Conservation (phyloP, 179 eudicot genomes). For the Silene vulgaris region DNA sequence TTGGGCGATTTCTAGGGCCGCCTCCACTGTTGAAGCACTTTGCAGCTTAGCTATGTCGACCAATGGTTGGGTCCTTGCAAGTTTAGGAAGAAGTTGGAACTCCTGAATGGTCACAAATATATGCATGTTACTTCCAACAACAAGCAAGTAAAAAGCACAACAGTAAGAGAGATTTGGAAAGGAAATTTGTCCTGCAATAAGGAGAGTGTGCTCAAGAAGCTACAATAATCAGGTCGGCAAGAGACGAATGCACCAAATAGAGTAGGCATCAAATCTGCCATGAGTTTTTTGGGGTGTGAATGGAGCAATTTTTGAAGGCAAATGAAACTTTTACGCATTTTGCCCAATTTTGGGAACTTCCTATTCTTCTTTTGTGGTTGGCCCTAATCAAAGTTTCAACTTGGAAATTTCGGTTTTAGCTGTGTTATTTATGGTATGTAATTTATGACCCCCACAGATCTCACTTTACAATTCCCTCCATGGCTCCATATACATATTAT, state of each 20-base stretch:
- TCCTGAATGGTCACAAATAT: conserved; percentile 42
- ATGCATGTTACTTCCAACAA: background rate
- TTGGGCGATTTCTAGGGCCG: conserved; percentile 63
- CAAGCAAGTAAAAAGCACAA: background rate
- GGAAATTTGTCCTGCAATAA: background rate
- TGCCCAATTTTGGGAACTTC: no score
- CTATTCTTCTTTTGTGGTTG: no score
- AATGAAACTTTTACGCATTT: no score
- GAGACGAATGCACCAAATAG: background rate
- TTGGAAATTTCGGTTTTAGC: background rate
- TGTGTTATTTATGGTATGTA: no score
- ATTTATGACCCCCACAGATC: no score
- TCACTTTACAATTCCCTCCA: no score
- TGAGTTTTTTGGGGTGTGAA: background rate
- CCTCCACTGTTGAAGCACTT: conserved; percentile 86
- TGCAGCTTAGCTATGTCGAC: conserved; percentile 68
- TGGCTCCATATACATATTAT: no score
- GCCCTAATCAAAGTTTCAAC: no score
- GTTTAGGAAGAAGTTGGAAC: conserved; percentile 85
- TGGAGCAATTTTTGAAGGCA: no score
- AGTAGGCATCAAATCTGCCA: background rate
- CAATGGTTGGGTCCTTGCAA: conserved; percentile 68
- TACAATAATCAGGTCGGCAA: background rate
- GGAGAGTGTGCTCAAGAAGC: background rate
- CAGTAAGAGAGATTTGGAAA: background rate